Percentiles rank a stretch among this genome's conserved stretches.
These are phyloP conservation scores for Pleodorina starrii DNA, from an alignment of 139 green algal genomes.

Conservation along the genomic window DNA sequence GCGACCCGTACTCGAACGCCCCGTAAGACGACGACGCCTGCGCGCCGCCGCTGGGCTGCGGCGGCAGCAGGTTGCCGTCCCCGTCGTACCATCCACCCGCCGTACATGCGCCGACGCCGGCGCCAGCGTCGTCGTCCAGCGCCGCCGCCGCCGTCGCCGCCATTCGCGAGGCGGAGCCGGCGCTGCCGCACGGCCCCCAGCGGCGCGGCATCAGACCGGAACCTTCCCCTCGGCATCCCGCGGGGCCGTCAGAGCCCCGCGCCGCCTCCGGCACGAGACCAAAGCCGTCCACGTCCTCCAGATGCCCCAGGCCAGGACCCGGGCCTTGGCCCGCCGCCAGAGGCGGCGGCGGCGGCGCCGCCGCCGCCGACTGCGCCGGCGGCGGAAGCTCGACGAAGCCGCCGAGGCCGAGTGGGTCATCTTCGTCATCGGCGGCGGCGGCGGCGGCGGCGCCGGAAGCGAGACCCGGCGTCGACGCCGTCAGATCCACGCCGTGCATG, in stretches of 20 bases:
- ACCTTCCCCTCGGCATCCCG: not conserved
- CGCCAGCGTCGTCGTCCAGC: not conserved
- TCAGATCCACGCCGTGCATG: not conserved
- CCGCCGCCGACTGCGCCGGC: not conserved
- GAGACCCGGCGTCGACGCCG: not conserved
- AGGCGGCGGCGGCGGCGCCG: not conserved
- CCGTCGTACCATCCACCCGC: not conserved
- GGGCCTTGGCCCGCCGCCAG: not conserved
- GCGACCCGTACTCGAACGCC: too few species aligned
- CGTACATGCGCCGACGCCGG: too few species aligned
- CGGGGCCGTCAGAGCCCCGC: not conserved
- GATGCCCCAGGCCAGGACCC: not conserved
- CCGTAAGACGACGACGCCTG: not conserved
- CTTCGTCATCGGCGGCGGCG: not conserved
- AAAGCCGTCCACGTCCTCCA: constrained; percentile 38
- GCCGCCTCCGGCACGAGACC: constrained; percentile 19
- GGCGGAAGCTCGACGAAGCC: constrained; percentile 28
- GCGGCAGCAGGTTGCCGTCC: not conserved
- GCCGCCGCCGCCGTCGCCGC: not conserved
- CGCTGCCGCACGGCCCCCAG: not conserved
- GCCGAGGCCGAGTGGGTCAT: not conserved
- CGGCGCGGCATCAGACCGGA: not conserved
- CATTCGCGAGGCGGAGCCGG: not conserved
- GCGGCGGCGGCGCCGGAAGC: too few species aligned
- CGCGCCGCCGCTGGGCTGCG: not conserved